Evolutionary conservation across 495 filamentous ascomycete species (phyloP), one percentile per base, ranked within the genome.

Genomic region (Podospora conica): DNA sequence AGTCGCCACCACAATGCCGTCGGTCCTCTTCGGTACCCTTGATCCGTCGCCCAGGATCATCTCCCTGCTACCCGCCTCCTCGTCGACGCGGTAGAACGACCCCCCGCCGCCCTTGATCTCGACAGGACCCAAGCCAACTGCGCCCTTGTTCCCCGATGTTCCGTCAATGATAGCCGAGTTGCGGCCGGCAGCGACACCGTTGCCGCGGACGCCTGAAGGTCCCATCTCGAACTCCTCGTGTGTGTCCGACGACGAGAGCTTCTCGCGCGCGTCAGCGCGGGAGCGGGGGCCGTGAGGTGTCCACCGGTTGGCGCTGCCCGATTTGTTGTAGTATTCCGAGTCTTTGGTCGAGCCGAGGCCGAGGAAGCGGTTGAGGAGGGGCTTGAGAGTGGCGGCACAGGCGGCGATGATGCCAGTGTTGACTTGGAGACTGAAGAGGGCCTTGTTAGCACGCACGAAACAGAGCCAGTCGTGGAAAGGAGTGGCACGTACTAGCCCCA

Each of bases 341-440:
- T 61, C 28, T 15, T 54, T 40, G 28, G 58, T 60, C 31, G 53
- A 55, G 9, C 55, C 56, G 33, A 71, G 66, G 5, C 57, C 53
- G 23, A 71, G 66, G 29, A 66, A 12, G 24, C 66, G 66, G 20
- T 33, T 59, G 57, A 71, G 11, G 20, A 71, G 60, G 9, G 69
- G 69, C 25, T 66, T 66, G 66, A 71, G 66, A 0, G 69, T 62
- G 4, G 69, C 48, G 12, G 69, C 69, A 33, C 69, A 71, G 25
- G 69, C 69, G 5, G 69, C 69, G 31, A 71, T 66, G 63, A 69
- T 66, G 31, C 69, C 66, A 3, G 66, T 24, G 55, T 68, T 66
- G 31, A 66, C 64, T 66, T 71, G 69, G 7, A 71, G 61, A 20
- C 69, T 71, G 66, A 2, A 10, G 23, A 6, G 0, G 15, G 3